A percentile compares a stretch with the other conserved stretches of the same genome.
Conservation (phyloP, 768 basidiomycete genomes). For the Lepiota venenata region DNA sequence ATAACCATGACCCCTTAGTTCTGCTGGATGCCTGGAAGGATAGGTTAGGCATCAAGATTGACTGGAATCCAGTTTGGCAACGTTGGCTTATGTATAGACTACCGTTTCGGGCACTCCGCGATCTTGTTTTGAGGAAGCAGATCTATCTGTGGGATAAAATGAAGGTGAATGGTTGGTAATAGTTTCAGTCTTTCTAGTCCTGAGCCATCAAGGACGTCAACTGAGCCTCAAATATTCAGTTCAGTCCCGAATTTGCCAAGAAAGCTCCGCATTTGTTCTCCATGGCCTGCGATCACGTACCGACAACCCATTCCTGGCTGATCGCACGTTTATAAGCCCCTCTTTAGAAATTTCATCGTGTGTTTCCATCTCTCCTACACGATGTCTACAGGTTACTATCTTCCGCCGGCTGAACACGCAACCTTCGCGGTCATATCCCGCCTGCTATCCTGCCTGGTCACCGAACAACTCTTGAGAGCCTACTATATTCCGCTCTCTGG, state of each 20-base stretch:
- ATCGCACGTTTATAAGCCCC: slow-evolving; percentile 20
- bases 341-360: neutral
- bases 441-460: slow-evolving; percentile 46
- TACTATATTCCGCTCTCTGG: slow-evolving; percentile 34
- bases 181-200: slow-evolving; percentile 7
- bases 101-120: neutral
- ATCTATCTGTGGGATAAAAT: slow-evolving; percentile 10
- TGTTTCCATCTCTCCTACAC: slow-evolving; percentile 1
- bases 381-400: slow-evolving; percentile 34
- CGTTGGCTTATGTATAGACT: neutral
- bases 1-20: too few species aligned
- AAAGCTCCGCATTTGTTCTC: neutral
- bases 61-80: neutral
- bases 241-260: slow-evolving; percentile 1
- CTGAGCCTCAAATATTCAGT: neutral
- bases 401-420: slow-evolving; percentile 35
- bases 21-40: too few species aligned
- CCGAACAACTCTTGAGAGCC: slow-evolving; percentile 41
- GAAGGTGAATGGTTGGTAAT: slow-evolving; percentile 1
- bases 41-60: too few species aligned
- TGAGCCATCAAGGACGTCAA: slow-evolving; percentile 1
- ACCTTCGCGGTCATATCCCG: slow-evolving; percentile 46
- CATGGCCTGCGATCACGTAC: neutral
- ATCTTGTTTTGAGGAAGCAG: slow-evolving; percentile 5
- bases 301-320: neutral